phyloP scores from a whole-genome alignment of 129 eudicot genomes.

The Arctium minus region DNA sequence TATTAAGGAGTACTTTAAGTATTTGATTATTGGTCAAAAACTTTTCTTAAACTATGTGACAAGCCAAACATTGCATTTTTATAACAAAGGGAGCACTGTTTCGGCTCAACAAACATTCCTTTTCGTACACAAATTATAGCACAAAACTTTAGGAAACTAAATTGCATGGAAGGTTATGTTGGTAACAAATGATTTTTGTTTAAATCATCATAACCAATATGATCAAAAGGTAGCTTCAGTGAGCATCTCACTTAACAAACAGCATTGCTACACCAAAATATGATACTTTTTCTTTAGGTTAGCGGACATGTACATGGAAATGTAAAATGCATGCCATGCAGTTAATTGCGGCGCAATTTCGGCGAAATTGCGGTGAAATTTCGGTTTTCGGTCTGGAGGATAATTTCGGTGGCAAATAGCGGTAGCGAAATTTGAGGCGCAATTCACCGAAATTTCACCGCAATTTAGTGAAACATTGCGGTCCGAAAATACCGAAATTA shows the following conservation, averaged over 20 bases:
- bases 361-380: too few relatives aligned
- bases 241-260: constrained; percentile 7
- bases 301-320: background rate
- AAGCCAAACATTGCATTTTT: background rate
- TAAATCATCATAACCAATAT: background rate
- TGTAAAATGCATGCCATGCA: background rate
- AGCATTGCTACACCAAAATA: background rate
- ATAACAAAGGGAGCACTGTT: background rate
- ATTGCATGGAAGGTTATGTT: background rate
- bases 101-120: background rate
- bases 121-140: background rate
- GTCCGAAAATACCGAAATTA: too few relatives aligned
- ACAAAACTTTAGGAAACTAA: background rate
- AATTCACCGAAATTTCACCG: too few relatives aligned
- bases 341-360: too few relatives aligned
- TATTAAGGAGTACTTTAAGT: background rate
- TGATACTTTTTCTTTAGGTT: background rate
- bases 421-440: too few relatives aligned
- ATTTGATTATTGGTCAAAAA: background rate
- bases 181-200: background rate
- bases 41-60: background rate
- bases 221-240: background rate
- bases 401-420: too few relatives aligned
- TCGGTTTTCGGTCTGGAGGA: too few relatives aligned
- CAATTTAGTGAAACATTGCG: too few relatives aligned